Percentiles rank a stretch among this genome's conserved stretches.
These are phyloP conservation scores for Coemansia guatemalensis DNA, from an alignment of 192 early-diverging fungal species.

Conservation along the genomic window DNA sequence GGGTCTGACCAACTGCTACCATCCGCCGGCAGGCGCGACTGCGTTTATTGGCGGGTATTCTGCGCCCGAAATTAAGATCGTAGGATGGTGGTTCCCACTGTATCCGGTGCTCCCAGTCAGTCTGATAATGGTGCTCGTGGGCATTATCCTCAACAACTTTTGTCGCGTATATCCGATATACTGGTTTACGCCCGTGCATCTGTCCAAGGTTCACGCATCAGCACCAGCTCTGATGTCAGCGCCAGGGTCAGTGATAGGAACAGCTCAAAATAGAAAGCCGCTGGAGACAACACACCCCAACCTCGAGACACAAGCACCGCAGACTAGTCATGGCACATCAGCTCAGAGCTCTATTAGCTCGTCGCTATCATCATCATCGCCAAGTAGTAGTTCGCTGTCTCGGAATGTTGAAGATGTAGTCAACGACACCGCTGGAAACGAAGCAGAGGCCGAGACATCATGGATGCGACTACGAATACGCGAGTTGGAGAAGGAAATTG, in stretches of 20 bases:
- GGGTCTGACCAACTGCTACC: conserved; percentile 48
- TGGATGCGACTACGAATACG: conserved; percentile 36
- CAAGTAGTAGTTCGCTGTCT: neutral
- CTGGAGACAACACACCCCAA: neutral
- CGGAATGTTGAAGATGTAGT: conserved; percentile 9
- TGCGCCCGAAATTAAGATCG: conserved; percentile 16
- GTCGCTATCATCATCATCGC: neutral
- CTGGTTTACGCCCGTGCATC: conserved; percentile 43
- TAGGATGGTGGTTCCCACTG: conserved; percentile 53
- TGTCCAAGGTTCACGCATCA: neutral
- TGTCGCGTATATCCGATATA: conserved; percentile 43
- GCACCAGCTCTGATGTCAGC: neutral
- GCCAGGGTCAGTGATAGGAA: neutral
- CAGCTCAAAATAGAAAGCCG: neutral
- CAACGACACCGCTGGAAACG: conserved; percentile 23
- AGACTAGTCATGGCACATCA: neutral
- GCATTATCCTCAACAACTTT: conserved; percentile 44
- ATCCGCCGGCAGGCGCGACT: conserved; percentile 51
- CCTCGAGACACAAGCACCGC: neutral
- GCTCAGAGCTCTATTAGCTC: neutral
- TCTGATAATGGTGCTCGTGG: conserved; percentile 33
- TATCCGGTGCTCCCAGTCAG: conserved; percentile 41
- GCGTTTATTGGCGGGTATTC: conserved; percentile 40
- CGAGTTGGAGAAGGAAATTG: conserved; percentile 31
- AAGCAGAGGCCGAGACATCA: conserved; percentile 19